Evolutionary conservation across 805 yeast genomes (phyloP).

Genomic region (Tetrapisispora taiwanensis): DNA sequence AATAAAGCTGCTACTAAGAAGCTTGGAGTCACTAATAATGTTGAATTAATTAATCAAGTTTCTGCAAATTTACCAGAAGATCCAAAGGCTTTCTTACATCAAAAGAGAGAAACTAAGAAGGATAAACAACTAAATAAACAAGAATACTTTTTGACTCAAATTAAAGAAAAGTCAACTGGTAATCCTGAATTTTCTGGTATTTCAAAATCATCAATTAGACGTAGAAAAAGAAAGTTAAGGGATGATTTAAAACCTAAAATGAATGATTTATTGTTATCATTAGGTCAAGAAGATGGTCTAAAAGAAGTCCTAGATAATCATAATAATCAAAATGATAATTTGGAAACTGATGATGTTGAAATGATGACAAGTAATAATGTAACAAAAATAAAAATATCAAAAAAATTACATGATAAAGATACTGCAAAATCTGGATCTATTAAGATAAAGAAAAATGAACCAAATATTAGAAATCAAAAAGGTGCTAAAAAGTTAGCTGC

Average conservation of each 20-base stretch:
- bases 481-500: constrained; percentile 47
- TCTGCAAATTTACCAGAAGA: constrained; percentile 22
- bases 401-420: neutral
- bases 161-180: constrained; percentile 11
- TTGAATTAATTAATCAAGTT: neutral
- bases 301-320: constrained; percentile 11
- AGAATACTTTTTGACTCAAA: constrained; percentile 26
- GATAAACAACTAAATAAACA: constrained; percentile 37
- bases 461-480: constrained; percentile 45
- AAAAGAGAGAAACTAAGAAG: constrained; percentile 42
- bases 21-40: constrained; percentile 1
- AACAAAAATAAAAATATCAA: constrained; percentile 4
- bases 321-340: constrained; percentile 2
- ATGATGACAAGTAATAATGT: constrained; percentile 5
- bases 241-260: constrained; percentile 60
- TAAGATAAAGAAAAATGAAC: constrained; percentile 32
- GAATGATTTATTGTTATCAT: constrained; percentile 48
- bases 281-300: constrained; percentile 31
- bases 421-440: constrained; percentile 12
- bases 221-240: constrained; percentile 51
- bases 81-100: constrained; percentile 41
- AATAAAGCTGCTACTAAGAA: constrained; percentile 30
- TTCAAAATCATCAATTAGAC: constrained; percentile 55
- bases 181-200: constrained; percentile 35
- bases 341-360: constrained; percentile 6